Evolutionary conservation across 768 basidiomycete genomes (phyloP).

Genomic region (Galerina sulciceps): DNA sequence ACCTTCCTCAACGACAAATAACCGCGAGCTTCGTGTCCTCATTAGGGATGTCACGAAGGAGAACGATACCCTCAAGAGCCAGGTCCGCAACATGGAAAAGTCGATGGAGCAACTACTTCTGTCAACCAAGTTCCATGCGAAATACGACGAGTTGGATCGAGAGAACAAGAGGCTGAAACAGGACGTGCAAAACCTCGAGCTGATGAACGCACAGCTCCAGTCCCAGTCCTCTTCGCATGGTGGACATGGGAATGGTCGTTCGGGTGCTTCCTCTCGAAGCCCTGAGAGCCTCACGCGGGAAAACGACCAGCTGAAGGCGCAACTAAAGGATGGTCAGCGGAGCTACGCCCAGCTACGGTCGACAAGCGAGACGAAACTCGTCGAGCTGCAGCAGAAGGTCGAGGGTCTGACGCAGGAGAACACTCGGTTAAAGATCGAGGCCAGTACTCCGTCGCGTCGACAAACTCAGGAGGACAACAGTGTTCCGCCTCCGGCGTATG

Average conservation of each 20-base stretch:
- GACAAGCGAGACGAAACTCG: constrained; percentile 21
- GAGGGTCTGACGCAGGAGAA: constrained; percentile 31
- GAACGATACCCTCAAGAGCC: constrained; percentile 40
- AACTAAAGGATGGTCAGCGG: constrained; percentile 31
- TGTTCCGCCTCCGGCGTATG: constrained; percentile 39
- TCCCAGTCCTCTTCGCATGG: constrained; percentile 4
- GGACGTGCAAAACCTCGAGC: constrained; percentile 36
- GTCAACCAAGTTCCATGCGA: constrained; percentile 32
- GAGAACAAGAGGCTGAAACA: constrained; percentile 35
- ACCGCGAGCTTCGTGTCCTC: constrained; percentile 38
- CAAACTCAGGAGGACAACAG: constrained; percentile 23
- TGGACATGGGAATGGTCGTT: neutral
- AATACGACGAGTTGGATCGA: constrained; percentile 34
- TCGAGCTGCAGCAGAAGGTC: constrained; percentile 30
- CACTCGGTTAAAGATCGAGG: constrained; percentile 28
- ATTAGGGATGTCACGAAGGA: constrained; percentile 43
- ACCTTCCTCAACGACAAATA: constrained; percentile 27
- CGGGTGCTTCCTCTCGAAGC: constrained; percentile 24
- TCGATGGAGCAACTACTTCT: constrained; percentile 40
- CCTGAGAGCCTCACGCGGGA: constrained; percentile 34
- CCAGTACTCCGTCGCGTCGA: constrained; percentile 2
- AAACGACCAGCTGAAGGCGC: constrained; percentile 38
- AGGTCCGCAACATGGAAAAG: constrained; percentile 38
- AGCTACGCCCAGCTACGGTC: constrained; percentile 21
- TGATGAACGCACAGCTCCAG: constrained; percentile 34